Conservation (phyloP, 139 green algal species). For the Zygnema circumcarinatum region DNA sequence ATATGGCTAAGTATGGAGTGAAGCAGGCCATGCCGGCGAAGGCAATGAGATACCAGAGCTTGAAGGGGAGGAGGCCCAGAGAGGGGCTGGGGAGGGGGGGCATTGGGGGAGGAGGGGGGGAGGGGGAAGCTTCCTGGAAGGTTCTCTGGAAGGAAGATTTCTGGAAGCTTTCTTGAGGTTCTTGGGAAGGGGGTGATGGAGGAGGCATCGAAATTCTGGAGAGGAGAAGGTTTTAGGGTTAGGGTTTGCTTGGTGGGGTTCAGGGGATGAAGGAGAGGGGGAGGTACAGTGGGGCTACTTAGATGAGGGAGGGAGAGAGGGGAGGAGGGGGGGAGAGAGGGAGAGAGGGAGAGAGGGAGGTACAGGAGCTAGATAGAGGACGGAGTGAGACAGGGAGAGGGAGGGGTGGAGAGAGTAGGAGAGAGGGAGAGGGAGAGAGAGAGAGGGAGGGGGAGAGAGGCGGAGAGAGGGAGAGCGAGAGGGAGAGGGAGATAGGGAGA, state of each 20-base stretch:
- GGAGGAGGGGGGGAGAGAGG: not conserved
- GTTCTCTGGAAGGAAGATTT: too few species aligned
- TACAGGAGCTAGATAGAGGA: not conserved
- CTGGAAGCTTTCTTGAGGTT: too few species aligned
- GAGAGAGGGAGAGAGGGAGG: not conserved
- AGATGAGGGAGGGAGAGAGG: constrained; percentile 1
- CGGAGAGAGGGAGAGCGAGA: not conserved
- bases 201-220: too few species aligned
- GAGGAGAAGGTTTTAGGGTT: too few species aligned
- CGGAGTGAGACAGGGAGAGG: not conserved
- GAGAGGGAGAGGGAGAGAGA: not conserved
- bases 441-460: not conserved
- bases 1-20: constrained; percentile 24
- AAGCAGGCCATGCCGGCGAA: constrained; percentile 5
- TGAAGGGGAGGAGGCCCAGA: constrained; percentile 23
- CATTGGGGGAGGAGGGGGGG: not conserved
- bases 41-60: constrained; percentile 20
- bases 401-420: not conserved
- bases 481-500: not conserved
- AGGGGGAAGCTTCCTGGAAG: too few species aligned
- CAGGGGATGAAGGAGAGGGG: constrained; percentile 10
- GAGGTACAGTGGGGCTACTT: not conserved
- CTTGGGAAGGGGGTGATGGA: too few species aligned
- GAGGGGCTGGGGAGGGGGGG: not conserved
- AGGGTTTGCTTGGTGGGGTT: too few species aligned